A percentile compares a stretch with the other conserved stretches of the same genome.
Evolutionary conservation across 768 basidiomycete species (phyloP).

Genomic region (Suillus spraguei): DNA sequence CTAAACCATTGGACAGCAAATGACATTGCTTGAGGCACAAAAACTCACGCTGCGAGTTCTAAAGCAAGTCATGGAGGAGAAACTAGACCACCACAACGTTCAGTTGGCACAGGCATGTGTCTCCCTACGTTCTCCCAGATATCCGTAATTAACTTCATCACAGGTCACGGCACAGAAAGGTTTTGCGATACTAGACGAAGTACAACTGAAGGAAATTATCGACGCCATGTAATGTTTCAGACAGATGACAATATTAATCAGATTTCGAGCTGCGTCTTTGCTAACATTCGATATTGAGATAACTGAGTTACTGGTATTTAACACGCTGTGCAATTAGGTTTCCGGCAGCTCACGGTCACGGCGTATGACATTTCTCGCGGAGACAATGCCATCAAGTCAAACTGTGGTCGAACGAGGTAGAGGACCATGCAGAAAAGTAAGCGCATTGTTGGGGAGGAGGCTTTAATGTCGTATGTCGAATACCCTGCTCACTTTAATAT

Average conservation of each 20-base stretch:
- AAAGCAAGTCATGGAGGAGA: constrained; percentile 99
- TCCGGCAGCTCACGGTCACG: no score
- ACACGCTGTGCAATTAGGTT: no score
- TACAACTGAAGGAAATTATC: constrained; percentile 78
- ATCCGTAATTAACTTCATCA: constrained; percentile 7
- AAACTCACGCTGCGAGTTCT: constrained; percentile 83
- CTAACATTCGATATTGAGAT: not conserved
- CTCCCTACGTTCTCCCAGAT: not conserved
- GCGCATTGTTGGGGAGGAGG: no score
- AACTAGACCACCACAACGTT: constrained; percentile 97
- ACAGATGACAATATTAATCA: constrained; percentile 11
- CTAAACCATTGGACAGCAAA: constrained; percentile 59
- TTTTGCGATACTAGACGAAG: constrained; percentile 89
- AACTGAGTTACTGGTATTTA: not conserved
- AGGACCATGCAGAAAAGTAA: no score
- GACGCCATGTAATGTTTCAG: constrained; percentile 67
- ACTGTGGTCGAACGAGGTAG: no score
- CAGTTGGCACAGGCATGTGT: constrained; percentile 86
- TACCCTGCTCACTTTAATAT: no score
- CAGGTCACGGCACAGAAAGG: constrained; percentile 83
- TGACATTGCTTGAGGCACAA: constrained; percentile 89
- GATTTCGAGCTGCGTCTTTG: not conserved
- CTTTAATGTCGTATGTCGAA: no score
- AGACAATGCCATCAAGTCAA: no score
- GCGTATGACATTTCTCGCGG: no score